Evolutionary conservation across 768 basidiomycete genomes (phyloP).

Genomic region (Tremella fuciformis): DNA sequence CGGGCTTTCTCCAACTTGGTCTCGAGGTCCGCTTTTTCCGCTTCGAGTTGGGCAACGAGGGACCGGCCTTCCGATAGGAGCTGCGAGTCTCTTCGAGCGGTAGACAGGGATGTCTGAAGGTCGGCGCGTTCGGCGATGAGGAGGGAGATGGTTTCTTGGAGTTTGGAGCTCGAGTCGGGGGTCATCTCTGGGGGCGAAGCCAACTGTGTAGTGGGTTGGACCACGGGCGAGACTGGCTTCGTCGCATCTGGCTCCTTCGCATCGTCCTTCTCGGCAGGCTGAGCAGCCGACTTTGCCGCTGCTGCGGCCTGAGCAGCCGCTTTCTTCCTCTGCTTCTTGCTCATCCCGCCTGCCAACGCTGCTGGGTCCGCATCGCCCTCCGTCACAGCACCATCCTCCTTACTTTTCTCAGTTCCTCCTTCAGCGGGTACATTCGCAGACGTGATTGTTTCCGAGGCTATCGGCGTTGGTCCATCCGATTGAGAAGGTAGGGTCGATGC

Average conservation of each 20-base stretch:
- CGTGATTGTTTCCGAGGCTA: too few species aligned
- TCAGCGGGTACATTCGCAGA: too few species aligned
- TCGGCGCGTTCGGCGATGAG: slow-evolving; percentile 39
- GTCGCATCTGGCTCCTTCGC: slow-evolving; percentile 3
- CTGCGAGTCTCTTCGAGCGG: slow-evolving; percentile 22
- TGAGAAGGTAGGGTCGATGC: not conserved
- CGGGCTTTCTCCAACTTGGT: slow-evolving; percentile 11
- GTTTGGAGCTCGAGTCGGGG: slow-evolving; percentile 19
- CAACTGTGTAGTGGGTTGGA: not conserved
- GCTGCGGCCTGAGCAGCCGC: slow-evolving; percentile 8
- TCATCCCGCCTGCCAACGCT: too few species aligned
- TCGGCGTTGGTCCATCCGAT: not conserved
- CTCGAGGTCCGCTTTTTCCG: slow-evolving; percentile 28
- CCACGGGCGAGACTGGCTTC: not conserved
- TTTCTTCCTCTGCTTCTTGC: slow-evolving; percentile 20
- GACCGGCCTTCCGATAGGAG: slow-evolving; percentile 23
- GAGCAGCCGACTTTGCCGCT: not conserved
- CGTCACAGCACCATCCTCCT: slow-evolving; percentile 6
- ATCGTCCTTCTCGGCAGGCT: slow-evolving; percentile 4
- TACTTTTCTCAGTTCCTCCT: not conserved
- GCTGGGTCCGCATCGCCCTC: slow-evolving; percentile 13
- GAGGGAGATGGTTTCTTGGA: slow-evolving; percentile 39
- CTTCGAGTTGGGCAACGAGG: slow-evolving; percentile 35
- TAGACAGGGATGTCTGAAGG: slow-evolving; percentile 26
- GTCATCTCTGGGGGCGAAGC: slow-evolving; percentile 3